Evolutionary conservation across 2,329 filamentous ascomycete genomes (phyloP).

Genomic region (Fonsecaea erecta): DNA sequence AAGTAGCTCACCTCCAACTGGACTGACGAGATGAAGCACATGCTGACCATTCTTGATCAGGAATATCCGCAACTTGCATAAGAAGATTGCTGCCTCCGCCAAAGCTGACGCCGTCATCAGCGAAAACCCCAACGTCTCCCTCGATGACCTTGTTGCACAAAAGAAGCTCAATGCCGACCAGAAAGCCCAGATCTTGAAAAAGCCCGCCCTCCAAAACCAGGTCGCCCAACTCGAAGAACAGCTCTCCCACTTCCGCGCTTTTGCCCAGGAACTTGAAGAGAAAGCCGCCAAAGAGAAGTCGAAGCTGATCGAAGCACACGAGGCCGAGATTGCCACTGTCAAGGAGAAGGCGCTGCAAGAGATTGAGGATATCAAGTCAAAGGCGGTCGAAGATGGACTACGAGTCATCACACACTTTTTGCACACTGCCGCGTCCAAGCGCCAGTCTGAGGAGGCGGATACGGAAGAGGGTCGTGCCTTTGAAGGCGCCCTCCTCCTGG

Average conservation of each 20-base stretch:
- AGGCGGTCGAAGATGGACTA: conserved; percentile 59
- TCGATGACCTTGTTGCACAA: conserved; percentile 65
- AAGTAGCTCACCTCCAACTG: conserved; percentile 66
- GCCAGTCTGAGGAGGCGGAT: conserved; percentile 62
- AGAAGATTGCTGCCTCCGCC: conserved; percentile 76
- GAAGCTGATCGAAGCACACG: conserved; percentile 59
- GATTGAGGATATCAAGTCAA: conserved; percentile 52
- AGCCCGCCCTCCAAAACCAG: conserved; percentile 62
- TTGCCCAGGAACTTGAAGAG: conserved; percentile 63
- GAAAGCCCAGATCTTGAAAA: conserved; percentile 66
- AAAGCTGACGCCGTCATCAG: conserved; percentile 66
- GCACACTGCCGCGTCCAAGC: conserved; percentile 64
- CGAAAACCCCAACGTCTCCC: conserved; percentile 63
- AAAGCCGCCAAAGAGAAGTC: conserved; percentile 62
- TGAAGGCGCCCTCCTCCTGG: conserved; percentile 65
- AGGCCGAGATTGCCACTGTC: conserved; percentile 59
- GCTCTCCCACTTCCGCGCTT: conserved; percentile 63
- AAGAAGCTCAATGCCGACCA: conserved; percentile 70
- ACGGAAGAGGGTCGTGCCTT: conserved; percentile 65
- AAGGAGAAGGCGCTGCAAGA: conserved; percentile 57
- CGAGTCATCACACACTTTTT: conserved; percentile 66
- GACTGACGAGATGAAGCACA: conserved; percentile 9
- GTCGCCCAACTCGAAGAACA: conserved; percentile 65
- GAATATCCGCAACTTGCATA: conserved; percentile 87
- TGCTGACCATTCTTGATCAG: conserved; percentile 51